phyloP scores from a whole-genome alignment of 2,329 filamentous ascomycete species.

The Ophiostoma perfectum region DNA sequence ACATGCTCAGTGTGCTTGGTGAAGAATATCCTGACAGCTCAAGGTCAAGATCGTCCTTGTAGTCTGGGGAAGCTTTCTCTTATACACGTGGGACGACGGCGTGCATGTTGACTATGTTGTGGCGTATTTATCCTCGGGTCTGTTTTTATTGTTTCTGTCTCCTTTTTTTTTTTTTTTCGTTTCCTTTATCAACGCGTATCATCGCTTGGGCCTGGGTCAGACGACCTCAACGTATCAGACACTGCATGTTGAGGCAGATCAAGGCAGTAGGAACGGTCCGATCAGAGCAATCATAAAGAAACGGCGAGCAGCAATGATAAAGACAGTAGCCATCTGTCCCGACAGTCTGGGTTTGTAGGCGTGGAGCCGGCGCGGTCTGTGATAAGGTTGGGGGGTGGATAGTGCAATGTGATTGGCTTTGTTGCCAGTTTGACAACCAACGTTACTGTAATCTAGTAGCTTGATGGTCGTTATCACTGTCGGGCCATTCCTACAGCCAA shows the following conservation, averaged over 20 bases:
- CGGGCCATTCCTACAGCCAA: background rate
- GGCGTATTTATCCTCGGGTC: background rate
- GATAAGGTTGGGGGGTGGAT: background rate
- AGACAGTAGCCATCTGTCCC: too few relatives aligned
- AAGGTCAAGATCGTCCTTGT: too few relatives aligned
- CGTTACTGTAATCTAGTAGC: background rate
- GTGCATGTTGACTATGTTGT: too few relatives aligned
- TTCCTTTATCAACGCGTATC: background rate
- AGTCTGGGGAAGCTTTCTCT: too few relatives aligned
- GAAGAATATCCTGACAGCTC: too few relatives aligned
- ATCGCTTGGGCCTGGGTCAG: background rate
- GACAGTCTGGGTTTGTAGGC: too few relatives aligned
- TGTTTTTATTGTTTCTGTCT: background rate
- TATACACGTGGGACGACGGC: too few relatives aligned
- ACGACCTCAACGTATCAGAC: background rate
- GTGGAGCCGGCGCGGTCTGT: background rate
- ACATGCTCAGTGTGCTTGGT: too few relatives aligned
- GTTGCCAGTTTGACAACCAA: too few relatives aligned
- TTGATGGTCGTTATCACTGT: background rate
- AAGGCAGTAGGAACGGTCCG: background rate
- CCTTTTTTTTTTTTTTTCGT: too few relatives aligned
- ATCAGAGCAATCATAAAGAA: background rate
- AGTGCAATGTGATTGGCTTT: background rate
- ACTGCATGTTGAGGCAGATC: background rate
- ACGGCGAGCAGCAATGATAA: too few relatives aligned